A percentile compares a stretch with the other conserved stretches of the same genome.
Evolutionary conservation across 1,284 basidiomycete genomes (phyloP).

Genomic region (Marasmius tenuissimus): DNA sequence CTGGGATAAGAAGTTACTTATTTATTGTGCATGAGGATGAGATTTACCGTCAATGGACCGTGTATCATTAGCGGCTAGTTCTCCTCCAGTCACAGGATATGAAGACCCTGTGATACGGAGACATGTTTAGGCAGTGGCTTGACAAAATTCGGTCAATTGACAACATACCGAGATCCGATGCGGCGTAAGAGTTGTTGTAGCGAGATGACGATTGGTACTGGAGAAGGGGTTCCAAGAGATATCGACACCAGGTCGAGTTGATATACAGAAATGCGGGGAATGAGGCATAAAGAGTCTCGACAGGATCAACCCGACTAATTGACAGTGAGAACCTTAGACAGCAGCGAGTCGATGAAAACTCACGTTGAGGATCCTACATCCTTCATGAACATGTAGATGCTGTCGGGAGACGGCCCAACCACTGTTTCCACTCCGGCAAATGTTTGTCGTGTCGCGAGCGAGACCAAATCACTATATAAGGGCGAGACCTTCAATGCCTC

Average conservation of each 20-base stretch:
- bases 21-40: not conserved
- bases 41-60: constrained; percentile 18
- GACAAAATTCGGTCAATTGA: not conserved
- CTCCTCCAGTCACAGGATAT: constrained; percentile 2
- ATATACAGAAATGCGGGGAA: constrained; percentile 39
- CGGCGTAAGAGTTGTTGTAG: constrained; percentile 25
- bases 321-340: not conserved
- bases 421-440: not conserved
- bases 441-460: not conserved
- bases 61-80: constrained; percentile 24
- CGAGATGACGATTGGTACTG: constrained; percentile 29
- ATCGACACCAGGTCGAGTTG: constrained; percentile 34
- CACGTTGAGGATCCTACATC: constrained; percentile 23
- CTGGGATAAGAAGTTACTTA: not conserved
- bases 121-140: not conserved
- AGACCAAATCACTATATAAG: not conserved
- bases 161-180: constrained; percentile 31
- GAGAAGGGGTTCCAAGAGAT: constrained; percentile 39
- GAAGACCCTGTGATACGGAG: not conserved
- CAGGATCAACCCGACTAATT: constrained; percentile 30
- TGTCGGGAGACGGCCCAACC: not conserved
- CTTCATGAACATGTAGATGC: constrained; percentile 37
- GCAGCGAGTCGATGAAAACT: not conserved
- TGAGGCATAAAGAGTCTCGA: constrained; percentile 40
- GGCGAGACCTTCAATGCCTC: not conserved